These are phyloP conservation scores for Aspergillus aculeatinus DNA, from an alignment of 2,329 filamentous ascomycete genomes.

Conservation along the genomic window DNA sequence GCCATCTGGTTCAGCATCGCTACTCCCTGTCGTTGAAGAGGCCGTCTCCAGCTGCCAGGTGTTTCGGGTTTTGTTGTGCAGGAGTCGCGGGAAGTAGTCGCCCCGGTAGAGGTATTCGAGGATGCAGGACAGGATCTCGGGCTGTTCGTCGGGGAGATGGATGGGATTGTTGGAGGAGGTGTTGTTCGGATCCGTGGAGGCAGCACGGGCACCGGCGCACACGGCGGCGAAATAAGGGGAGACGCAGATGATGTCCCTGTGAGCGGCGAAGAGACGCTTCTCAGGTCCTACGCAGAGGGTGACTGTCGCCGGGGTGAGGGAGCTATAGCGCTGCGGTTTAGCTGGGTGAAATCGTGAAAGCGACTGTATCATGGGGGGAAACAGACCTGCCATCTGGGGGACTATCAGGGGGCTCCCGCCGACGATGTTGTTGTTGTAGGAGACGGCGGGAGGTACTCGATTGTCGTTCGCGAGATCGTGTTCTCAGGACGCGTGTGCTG, in stretches of 20 bases:
- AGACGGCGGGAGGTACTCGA: constrained; percentile 25
- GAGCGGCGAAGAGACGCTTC: constrained; percentile 84
- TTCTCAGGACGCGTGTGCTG: constrained; percentile 32
- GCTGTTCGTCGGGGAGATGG: constrained; percentile 78
- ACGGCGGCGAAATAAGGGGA: constrained; percentile 76
- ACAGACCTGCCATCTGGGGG: constrained; percentile 39
- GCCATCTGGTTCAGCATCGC: constrained; percentile 51
- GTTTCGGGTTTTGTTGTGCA: constrained; percentile 77
- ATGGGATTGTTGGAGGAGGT: constrained; percentile 62
- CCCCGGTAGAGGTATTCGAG: constrained; percentile 93
- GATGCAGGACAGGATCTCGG: constrained; percentile 85
- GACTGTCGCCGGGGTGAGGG: constrained; percentile 67
- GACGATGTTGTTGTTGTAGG: constrained; percentile 15
- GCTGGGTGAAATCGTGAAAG: not conserved
- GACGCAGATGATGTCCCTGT: constrained; percentile 76
- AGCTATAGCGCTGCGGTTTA: constrained; percentile 40
- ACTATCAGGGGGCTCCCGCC: constrained; percentile 30
- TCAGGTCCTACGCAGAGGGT: constrained; percentile 78
- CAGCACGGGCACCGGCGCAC: constrained; percentile 51
- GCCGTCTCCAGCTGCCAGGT: constrained; percentile 76
- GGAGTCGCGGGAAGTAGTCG: constrained; percentile 81
- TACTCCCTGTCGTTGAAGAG: constrained; percentile 32
- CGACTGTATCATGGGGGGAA: too few species aligned
- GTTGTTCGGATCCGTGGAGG: not conserved
- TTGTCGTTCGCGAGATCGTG: constrained; percentile 31